Evolutionary conservation across 371 early-diverging fungal genomes (phyloP).

Genomic region (Dipsacomyces acuminosporus): DNA sequence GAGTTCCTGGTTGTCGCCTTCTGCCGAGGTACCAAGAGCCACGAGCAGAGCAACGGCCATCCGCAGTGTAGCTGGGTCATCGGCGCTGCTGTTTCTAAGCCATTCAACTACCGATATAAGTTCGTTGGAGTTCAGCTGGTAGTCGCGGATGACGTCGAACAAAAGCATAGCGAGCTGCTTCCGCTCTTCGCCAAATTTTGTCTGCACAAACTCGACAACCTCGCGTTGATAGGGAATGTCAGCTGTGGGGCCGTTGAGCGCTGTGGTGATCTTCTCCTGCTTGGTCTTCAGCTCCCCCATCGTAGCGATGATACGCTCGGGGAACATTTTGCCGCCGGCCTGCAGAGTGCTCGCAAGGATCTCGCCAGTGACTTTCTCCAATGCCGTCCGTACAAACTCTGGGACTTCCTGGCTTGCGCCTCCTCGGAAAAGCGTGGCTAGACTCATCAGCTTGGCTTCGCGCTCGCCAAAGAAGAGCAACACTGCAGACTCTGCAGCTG

Average conservation of each 20-base stretch:
- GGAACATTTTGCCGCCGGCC: slow-evolving; percentile 35
- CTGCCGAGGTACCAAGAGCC: slow-evolving; percentile 51
- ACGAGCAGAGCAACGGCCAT: slow-evolving; percentile 55
- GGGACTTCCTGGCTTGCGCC: slow-evolving; percentile 51
- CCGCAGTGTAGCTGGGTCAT: slow-evolving; percentile 55
- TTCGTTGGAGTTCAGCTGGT: slow-evolving; percentile 52
- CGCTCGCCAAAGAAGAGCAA: slow-evolving; percentile 66
- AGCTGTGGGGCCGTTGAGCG: slow-evolving; percentile 23
- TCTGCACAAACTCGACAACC: slow-evolving; percentile 50
- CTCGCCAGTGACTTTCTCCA: slow-evolving; percentile 47
- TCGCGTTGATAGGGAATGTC: slow-evolving; percentile 46
- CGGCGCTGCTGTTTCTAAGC: slow-evolving; percentile 52
- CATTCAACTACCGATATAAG: slow-evolving; percentile 52
- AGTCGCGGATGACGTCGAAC: slow-evolving; percentile 53
- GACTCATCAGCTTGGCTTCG: slow-evolving; percentile 56
- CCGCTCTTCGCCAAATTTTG: slow-evolving; percentile 55
- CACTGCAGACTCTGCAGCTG: slow-evolving; percentile 66
- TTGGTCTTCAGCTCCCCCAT: slow-evolving; percentile 50
- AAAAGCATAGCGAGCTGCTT: slow-evolving; percentile 55
- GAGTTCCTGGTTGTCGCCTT: slow-evolving; percentile 20
- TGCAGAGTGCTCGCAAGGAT: slow-evolving; percentile 45
- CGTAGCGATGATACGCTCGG: slow-evolving; percentile 40
- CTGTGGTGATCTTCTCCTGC: slow-evolving; percentile 42
- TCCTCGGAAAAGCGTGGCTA: slow-evolving; percentile 59
- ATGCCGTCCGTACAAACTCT: slow-evolving; percentile 46